Conservation (phyloP, 352 stramenopile genomes). For the Phytophthora agathidicida region DNA sequence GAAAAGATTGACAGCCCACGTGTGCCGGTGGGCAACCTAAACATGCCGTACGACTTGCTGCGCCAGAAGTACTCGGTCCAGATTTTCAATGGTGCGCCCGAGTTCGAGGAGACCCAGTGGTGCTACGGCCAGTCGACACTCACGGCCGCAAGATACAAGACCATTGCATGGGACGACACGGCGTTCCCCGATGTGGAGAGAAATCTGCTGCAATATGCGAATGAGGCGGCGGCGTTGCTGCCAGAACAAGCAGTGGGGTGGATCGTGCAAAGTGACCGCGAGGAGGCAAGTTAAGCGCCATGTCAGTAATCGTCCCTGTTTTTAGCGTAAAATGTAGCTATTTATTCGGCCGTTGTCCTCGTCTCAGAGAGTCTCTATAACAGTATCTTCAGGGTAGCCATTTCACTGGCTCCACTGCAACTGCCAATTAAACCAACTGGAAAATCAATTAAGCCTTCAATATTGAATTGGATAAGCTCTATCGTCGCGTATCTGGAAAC, state of each 20-base stretch:
- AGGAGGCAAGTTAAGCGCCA: constrained; percentile 26
- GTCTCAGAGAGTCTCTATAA: constrained; percentile 16
- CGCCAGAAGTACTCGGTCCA: constrained; percentile 42
- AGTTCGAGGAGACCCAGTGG: constrained; percentile 43
- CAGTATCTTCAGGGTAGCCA: too few relatives aligned
- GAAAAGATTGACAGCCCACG: constrained; percentile 11
- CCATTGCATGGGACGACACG: constrained; percentile 41
- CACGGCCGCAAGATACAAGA: constrained; percentile 29
- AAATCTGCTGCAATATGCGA: constrained; percentile 38
- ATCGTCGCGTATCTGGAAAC: constrained; percentile 21
- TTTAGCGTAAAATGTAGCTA: constrained; percentile 25
- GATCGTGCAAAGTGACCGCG: constrained; percentile 23
- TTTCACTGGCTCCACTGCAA: too few relatives aligned
- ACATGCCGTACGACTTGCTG: constrained; percentile 35
- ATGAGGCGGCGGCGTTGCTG: constrained; percentile 36
- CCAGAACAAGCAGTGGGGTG: constrained; percentile 6
- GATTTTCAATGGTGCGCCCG: constrained; percentile 47
- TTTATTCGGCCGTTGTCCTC: constrained; percentile 21
- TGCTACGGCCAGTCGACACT: constrained; percentile 50
- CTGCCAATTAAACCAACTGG: too few relatives aligned
- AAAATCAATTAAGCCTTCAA: too few relatives aligned
- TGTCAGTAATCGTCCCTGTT: constrained; percentile 2
- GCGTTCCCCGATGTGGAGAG: constrained; percentile 35
- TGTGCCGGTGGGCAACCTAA: constrained; percentile 14
- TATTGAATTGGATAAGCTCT: too few relatives aligned